phyloP scores from a whole-genome alignment of 148 eudicot species.

The Rhododendron ferrugineum region DNA sequence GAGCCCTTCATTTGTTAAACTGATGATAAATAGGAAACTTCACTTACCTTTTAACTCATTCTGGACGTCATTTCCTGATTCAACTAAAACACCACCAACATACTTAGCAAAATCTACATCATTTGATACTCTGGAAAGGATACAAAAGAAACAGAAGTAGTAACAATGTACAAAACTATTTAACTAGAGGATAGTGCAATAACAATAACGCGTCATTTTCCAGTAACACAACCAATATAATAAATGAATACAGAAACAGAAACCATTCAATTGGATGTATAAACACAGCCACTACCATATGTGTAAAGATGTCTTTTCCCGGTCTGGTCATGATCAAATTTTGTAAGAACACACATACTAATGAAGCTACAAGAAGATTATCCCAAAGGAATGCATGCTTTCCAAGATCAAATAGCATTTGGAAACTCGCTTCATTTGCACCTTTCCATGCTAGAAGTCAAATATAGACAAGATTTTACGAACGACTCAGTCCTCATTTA shows the following conservation, averaged over 20 bases:
- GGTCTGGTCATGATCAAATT: neutral
- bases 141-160: neutral
- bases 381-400: neutral
- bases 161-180: neutral
- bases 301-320: neutral
- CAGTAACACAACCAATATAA: neutral
- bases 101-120: conserved; percentile 57
- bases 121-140: conserved; percentile 48
- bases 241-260: neutral
- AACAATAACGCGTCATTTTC: neutral
- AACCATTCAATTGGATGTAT: neutral
- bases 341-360: neutral
- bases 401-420: neutral
- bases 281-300: neutral
- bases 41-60: conserved; percentile 48
- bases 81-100: conserved; percentile 78
- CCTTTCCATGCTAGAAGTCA: neutral
- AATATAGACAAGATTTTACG: neutral
- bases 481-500: neutral
- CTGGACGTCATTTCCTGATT: conserved; percentile 34
- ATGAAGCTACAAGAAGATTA: neutral
- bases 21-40: neutral
- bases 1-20: neutral
- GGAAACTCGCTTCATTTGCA: neutral
- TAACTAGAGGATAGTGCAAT: neutral